Evolutionary conservation across 352 stramenopile genomes (phyloP).

Genomic region (Globisporangium camurandrum): DNA sequence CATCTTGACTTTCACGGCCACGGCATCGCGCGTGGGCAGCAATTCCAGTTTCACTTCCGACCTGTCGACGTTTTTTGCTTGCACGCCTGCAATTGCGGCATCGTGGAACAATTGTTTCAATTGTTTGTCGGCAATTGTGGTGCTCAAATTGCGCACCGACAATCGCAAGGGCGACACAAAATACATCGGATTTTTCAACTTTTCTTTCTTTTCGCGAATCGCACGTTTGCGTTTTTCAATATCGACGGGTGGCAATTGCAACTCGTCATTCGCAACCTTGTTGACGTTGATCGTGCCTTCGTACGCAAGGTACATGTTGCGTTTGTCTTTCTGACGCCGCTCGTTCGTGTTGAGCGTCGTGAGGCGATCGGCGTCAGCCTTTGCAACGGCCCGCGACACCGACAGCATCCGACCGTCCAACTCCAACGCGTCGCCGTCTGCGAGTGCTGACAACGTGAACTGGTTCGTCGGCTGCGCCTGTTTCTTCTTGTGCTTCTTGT

Average conservation of each 20-base stretch:
- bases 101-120: conserved; percentile 89
- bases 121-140: conserved; percentile 79
- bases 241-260: conserved; percentile 86
- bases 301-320: conserved; percentile 94
- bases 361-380: conserved; percentile 59
- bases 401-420: conserved; percentile 72
- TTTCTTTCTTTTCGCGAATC: conserved; percentile 94
- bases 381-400: conserved; percentile 62
- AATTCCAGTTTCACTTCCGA: conserved; percentile 78
- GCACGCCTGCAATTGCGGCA: conserved; percentile 61
- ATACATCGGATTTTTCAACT: conserved; percentile 96
- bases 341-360: conserved; percentile 45
- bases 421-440: conserved; percentile 62
- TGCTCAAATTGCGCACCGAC: conserved; percentile 91
- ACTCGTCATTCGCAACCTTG: conserved; percentile 83
- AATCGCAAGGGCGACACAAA: conserved; percentile 95
- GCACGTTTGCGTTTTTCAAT: conserved; percentile 91
- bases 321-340: conserved; percentile 85
- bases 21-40: conserved; percentile 22
- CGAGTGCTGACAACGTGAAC: conserved; percentile 59
- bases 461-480: conserved; percentile 40
- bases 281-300: conserved; percentile 92
- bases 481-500: conserved; percentile 45
- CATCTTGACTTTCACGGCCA: conserved; percentile 72
- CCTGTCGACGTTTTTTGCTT: conserved; percentile 60